phyloP scores from a whole-genome alignment of 2,329 filamentous ascomycete genomes.

The Pestalotiopsis sp. region DNA sequence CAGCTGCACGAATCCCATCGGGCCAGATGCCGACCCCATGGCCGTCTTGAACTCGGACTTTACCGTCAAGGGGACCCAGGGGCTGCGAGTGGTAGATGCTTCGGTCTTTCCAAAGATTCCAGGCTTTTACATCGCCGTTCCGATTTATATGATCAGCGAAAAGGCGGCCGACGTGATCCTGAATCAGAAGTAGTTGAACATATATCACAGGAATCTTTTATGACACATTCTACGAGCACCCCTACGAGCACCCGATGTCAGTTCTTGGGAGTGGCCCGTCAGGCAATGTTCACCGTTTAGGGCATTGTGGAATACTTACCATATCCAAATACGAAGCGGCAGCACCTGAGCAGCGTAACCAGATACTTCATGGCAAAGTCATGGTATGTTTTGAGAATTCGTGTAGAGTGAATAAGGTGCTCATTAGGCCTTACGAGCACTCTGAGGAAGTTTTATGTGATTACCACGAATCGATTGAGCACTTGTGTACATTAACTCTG shows the following conservation, averaged over 20 bases:
- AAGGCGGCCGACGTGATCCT: constrained; percentile 41
- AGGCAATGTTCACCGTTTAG: not conserved
- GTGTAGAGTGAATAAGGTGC: too few relatives aligned
- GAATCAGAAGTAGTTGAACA: not conserved
- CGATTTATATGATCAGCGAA: constrained; percentile 56
- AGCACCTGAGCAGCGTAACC: too few relatives aligned
- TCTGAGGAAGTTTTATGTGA: too few relatives aligned
- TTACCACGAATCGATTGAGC: not conserved
- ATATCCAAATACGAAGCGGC: too few relatives aligned
- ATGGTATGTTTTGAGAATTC: too few relatives aligned
- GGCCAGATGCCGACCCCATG: constrained; percentile 48
- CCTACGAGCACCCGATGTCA: too few relatives aligned
- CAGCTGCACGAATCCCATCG: constrained; percentile 54
- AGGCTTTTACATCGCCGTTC: constrained; percentile 42
- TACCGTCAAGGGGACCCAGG: constrained; percentile 50
- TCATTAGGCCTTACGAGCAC: too few relatives aligned
- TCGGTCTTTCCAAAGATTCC: constrained; percentile 48
- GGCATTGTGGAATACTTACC: too few relatives aligned
- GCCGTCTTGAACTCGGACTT: constrained; percentile 57
- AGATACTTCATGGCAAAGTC: too few relatives aligned
- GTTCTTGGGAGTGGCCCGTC: not conserved
- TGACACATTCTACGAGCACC: too few relatives aligned
- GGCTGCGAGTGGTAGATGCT: constrained; percentile 58
- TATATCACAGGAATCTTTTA: not conserved
- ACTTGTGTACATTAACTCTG: not conserved